A percentile compares a stretch with the other conserved stretches of the same genome.
These are phyloP conservation scores for Jamesozyma rosinii DNA, from an alignment of 805 yeast genomes.

Conservation along the genomic window DNA sequence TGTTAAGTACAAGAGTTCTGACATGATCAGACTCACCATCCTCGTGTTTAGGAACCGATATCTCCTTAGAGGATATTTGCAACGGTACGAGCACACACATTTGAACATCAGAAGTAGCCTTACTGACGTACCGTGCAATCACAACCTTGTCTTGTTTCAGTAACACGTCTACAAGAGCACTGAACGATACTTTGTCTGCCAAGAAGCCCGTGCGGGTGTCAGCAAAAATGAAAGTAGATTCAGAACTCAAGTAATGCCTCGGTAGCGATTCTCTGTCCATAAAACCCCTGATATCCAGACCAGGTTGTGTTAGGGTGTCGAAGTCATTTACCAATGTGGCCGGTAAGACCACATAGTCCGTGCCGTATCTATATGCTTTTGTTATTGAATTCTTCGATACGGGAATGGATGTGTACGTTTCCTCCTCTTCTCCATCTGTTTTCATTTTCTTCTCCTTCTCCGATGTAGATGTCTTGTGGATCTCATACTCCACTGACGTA, in stretches of 20 bases:
- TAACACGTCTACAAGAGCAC: conserved; percentile 46
- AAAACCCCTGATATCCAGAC: conserved; percentile 60
- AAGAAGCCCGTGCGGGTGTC: conserved; percentile 25
- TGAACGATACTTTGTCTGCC: conserved; percentile 36
- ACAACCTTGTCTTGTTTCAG: conserved; percentile 40
- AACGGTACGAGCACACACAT: conserved; percentile 51
- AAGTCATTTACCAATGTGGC: conserved; percentile 36
- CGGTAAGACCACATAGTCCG: conserved; percentile 46
- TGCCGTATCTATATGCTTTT: conserved; percentile 62
- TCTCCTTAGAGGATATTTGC: conserved; percentile 3
- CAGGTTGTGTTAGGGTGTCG: conserved; percentile 37
- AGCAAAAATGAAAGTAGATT: conserved; percentile 46
- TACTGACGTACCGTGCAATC: conserved; percentile 55
- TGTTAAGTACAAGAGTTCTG: conserved; percentile 40
- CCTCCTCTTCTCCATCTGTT: conserved; percentile 12
- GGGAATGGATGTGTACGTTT: conserved; percentile 16
- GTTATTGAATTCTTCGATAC: conserved; percentile 34
- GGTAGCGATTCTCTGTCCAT: conserved; percentile 40
- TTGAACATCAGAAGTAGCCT: conserved; percentile 38
- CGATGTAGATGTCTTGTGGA: conserved; percentile 13
- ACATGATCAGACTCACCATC: conserved; percentile 12
- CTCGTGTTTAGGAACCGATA: not conserved
- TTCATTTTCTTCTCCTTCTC: conserved; percentile 14
- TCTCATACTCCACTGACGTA: conserved; percentile 19
- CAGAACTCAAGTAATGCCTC: conserved; percentile 50